Conservation (phyloP, 768 basidiomycete genomes). For the Tricholoma sp. region DNA sequence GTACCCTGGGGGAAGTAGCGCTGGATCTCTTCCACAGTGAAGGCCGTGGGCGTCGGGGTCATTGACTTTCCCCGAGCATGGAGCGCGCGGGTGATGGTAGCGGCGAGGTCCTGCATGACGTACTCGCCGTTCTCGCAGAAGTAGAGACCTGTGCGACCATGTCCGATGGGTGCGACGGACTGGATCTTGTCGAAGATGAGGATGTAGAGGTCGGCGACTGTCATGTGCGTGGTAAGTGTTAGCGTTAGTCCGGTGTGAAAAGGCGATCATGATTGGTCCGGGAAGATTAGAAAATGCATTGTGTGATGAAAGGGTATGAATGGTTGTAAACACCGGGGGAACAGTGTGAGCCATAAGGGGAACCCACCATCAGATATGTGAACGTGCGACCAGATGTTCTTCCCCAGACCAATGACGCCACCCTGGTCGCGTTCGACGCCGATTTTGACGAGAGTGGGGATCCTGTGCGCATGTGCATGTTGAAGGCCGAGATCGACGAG, state of each 20-base stretch:
- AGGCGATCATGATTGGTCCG: not conserved
- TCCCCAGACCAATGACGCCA: slow-evolving; percentile 47
- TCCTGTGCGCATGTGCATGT: slow-evolving; percentile 45
- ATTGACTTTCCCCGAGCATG: slow-evolving; percentile 27
- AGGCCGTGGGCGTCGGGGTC: slow-evolving; percentile 36
- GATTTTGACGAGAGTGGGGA: slow-evolving; percentile 39
- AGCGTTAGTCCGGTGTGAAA: not conserved
- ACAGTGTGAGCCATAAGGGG: not conserved
- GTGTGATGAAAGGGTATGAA: too few relatives aligned
- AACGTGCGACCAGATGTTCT: slow-evolving; percentile 51
- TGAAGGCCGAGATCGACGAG: slow-evolving; percentile 48
- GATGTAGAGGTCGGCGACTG: slow-evolving; percentile 43
- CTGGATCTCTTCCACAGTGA: slow-evolving; percentile 34
- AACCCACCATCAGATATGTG: slow-evolving; percentile 45
- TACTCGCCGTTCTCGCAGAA: slow-evolving; percentile 47
- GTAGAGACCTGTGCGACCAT: slow-evolving; percentile 42
- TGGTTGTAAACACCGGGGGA: slow-evolving; percentile 2
- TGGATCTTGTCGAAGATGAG: slow-evolving; percentile 34
- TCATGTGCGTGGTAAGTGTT: not conserved
- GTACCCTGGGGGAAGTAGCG: slow-evolving; percentile 33
- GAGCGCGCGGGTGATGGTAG: slow-evolving; percentile 32
- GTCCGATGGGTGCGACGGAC: slow-evolving; percentile 25
- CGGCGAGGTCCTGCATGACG: slow-evolving; percentile 26
- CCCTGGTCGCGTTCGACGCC: slow-evolving; percentile 39
- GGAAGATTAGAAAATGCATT: not conserved